Conservation (phyloP, 306 rosid species). For the Sicyos baderoa region DNA sequence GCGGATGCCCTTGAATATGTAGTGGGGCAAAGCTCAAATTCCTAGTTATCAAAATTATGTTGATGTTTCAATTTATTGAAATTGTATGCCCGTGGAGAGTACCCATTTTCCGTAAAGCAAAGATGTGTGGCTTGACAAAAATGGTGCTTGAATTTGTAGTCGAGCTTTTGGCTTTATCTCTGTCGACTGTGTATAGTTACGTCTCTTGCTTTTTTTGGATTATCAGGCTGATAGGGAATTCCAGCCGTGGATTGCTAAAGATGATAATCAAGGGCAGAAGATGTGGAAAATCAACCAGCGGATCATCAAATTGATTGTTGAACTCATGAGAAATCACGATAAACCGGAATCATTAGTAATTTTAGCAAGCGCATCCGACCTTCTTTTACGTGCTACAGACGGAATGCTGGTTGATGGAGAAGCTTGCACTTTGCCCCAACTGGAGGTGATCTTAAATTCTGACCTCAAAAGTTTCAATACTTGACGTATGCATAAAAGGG, state of each 20-base stretch:
- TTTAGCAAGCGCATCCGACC: slow-evolving; percentile 87
- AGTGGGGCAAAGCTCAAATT: too few relatives aligned
- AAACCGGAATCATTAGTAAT: slow-evolving; percentile 73
- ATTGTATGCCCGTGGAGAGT: neutral
- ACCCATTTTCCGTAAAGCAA: neutral
- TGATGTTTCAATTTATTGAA: neutral
- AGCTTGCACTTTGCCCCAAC: slow-evolving; percentile 92
- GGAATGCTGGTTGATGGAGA: slow-evolving; percentile 99
- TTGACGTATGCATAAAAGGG: too few relatives aligned
- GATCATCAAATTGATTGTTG: slow-evolving; percentile 80
- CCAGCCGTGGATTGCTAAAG: slow-evolving; percentile 99
- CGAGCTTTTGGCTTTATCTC: too few relatives aligned
- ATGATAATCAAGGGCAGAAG: slow-evolving; percentile 81
- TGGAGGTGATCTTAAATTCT: slow-evolving; percentile 52
- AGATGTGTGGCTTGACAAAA: neutral
- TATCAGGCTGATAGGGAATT: slow-evolving; percentile 83
- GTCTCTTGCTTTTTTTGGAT: slow-evolving; percentile 30
- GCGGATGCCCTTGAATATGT: too few relatives aligned
- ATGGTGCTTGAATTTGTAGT: neutral
- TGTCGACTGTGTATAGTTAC: neutral
- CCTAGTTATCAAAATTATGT: too few relatives aligned
- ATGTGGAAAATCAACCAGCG: slow-evolving; percentile 94
- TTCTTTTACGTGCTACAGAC: slow-evolving; percentile 90
- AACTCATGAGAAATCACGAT: slow-evolving; percentile 89
- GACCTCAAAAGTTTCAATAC: neutral